Percentiles rank a stretch among this genome's conserved stretches.
Conservation (phyloP, 2,329 filamentous ascomycete genomes). For the Penicillium sp. region DNA sequence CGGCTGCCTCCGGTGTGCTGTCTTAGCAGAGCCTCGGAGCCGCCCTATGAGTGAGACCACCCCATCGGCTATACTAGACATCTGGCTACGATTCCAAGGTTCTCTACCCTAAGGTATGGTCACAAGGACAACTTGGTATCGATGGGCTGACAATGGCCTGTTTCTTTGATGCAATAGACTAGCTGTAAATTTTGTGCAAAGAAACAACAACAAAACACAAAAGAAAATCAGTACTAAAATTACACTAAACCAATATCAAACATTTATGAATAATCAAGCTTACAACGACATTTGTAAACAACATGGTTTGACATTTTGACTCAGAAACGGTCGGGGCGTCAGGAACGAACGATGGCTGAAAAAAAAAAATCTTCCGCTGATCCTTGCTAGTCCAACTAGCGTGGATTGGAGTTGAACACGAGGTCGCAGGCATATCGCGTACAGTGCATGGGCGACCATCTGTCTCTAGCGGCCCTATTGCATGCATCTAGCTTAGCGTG, state of each 20-base stretch:
- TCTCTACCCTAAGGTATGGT: neutral
- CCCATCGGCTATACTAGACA: neutral
- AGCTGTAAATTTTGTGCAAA: too few relatives aligned
- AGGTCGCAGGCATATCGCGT: neutral
- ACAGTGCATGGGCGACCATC: neutral
- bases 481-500: conserved; percentile 5
- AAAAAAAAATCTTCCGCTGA: neutral
- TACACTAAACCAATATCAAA: neutral
- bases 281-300: neutral
- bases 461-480: neutral
- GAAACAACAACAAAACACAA: neutral
- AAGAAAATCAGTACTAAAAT: neutral
- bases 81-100: neutral
- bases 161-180: neutral
- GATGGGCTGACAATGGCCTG: neutral
- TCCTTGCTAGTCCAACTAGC: neutral
- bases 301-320: neutral
- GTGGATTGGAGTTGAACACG: neutral
- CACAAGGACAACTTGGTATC: neutral
- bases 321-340: neutral
- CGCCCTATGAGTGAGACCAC: conserved; percentile 3
- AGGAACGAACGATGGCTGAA: neutral
- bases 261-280: neutral
- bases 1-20: neutral
- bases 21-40: neutral